Conservation (phyloP, 495 filamentous ascomycete genomes). For the Chaetomidium leptoderma region DNA sequence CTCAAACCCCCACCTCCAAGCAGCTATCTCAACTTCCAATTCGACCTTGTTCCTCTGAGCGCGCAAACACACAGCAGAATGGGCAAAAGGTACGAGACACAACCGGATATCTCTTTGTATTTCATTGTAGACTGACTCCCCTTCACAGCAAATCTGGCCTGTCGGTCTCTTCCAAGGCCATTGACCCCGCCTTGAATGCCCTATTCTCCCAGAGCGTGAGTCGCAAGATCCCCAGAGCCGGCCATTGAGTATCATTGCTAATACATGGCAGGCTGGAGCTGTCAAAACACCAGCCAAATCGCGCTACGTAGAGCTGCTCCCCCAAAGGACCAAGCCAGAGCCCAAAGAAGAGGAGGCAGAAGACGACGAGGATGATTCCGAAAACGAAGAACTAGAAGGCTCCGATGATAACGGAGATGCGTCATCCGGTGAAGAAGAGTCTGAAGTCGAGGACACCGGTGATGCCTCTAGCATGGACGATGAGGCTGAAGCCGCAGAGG, state of each 20-base stretch:
- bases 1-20: not conserved
- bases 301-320: constrained; percentile 42
- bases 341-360: constrained; percentile 15
- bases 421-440: constrained; percentile 29
- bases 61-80: constrained; percentile 14
- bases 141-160: constrained; percentile 32
- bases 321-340: constrained; percentile 22
- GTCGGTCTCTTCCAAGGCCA: constrained; percentile 43
- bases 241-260: constrained; percentile 15
- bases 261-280: constrained; percentile 57
- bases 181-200: constrained; percentile 73
- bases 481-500: constrained; percentile 34
- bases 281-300: constrained; percentile 55
- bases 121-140: not conserved
- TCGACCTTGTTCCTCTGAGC: not conserved
- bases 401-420: constrained; percentile 13
- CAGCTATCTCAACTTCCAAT: not conserved
- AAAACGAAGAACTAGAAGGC: constrained; percentile 15
- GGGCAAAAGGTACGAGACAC: constrained; percentile 26
- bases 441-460: constrained; percentile 38
- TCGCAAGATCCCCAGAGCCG: constrained; percentile 45
- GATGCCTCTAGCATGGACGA: constrained; percentile 36
- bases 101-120: not conserved
- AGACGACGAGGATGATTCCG: constrained; percentile 30
- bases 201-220: constrained; percentile 80